Percentiles rank a stretch among this genome's conserved stretches.
Conservation (phyloP, 768 basidiomycete genomes). For the Tulasnella sp. region DNA sequence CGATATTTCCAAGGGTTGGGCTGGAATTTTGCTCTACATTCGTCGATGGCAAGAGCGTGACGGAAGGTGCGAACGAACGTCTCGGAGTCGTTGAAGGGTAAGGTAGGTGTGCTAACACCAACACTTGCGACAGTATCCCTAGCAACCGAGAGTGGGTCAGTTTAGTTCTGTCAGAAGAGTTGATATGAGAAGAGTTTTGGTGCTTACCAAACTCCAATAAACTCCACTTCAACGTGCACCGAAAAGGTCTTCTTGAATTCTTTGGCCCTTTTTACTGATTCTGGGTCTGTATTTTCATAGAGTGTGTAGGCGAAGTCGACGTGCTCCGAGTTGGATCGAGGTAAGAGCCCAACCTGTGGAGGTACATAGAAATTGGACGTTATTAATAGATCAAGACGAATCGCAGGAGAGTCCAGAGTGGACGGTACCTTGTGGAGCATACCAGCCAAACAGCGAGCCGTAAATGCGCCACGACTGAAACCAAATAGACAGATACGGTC, state of each 20-base stretch:
- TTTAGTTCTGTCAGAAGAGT: not conserved
- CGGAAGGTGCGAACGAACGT: conserved; percentile 31
- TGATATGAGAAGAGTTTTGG: not conserved
- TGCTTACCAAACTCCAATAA: conserved; percentile 32
- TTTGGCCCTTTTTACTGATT: conserved; percentile 18
- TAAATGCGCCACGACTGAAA: conserved; percentile 29
- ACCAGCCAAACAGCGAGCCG: conserved; percentile 28
- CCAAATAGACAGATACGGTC: conserved; percentile 29
- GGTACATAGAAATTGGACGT: not conserved
- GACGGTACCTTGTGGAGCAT: conserved; percentile 28
- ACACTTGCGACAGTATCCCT: conserved; percentile 32
- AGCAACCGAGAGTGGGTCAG: not conserved
- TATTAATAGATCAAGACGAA: too few relatives aligned
- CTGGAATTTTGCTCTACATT: conserved; percentile 27
- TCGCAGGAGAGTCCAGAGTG: too few relatives aligned
- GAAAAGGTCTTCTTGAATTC: conserved; percentile 32
- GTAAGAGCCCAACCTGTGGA: conserved; percentile 23
- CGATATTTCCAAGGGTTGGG: conserved; percentile 24
- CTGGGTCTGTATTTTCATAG: conserved; percentile 1
- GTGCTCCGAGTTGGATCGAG: conserved; percentile 15
- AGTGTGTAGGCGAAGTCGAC: conserved; percentile 19
- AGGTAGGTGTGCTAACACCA: conserved; percentile 28
- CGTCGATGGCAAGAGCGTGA: conserved; percentile 30
- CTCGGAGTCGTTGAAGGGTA: conserved; percentile 31
- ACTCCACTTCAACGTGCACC: conserved; percentile 30